phyloP scores from a whole-genome alignment of 2,329 filamentous ascomycete genomes.

The Aspergillus ochraceoroseus region DNA sequence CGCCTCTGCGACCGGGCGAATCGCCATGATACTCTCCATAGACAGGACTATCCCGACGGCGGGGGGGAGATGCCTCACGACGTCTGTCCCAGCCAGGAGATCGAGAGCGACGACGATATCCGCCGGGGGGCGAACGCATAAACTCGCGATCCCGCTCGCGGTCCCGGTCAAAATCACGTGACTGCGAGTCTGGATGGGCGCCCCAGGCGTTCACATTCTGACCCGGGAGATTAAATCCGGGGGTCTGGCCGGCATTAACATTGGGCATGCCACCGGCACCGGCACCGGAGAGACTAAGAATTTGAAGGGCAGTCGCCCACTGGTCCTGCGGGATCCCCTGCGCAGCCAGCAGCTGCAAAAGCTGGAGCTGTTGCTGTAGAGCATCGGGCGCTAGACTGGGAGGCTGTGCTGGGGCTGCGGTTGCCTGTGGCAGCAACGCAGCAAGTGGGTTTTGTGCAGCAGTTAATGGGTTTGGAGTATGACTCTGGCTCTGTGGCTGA shows the following conservation, averaged over 20 bases:
- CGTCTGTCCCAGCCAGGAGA: slow-evolving; percentile 73
- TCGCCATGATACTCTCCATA: slow-evolving; percentile 70
- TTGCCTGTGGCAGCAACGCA: slow-evolving; percentile 41
- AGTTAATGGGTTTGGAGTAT: slow-evolving; percentile 42
- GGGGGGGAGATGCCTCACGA: slow-evolving; percentile 58
- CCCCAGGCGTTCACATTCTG: slow-evolving; percentile 35
- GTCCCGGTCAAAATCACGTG: slow-evolving; percentile 52
- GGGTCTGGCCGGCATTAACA: slow-evolving; percentile 33
- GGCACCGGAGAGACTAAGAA: slow-evolving; percentile 43
- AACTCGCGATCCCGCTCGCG: slow-evolving; percentile 59
- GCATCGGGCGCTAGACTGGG: slow-evolving; percentile 43
- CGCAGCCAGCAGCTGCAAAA: slow-evolving; percentile 69
- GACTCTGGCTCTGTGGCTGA: slow-evolving; percentile 40
- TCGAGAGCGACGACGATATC: slow-evolving; percentile 66
- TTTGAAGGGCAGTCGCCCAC: slow-evolving; percentile 57
- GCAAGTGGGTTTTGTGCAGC: slow-evolving; percentile 40
- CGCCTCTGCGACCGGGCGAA: slow-evolving; percentile 58
- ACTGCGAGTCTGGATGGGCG: slow-evolving; percentile 38
- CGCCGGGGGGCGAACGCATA: slow-evolving; percentile 58
- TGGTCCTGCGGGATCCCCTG: slow-evolving; percentile 74
- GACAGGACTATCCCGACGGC: slow-evolving; percentile 62
- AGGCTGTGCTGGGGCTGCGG: slow-evolving; percentile 28
- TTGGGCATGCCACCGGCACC: slow-evolving; percentile 34
- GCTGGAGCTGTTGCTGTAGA: slow-evolving; percentile 63
- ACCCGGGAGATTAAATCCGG: slow-evolving; percentile 33